Evolutionary conservation across 176 grass and related monocot species (phyloP).

Genomic region (Aegilops speltoides): DNA sequence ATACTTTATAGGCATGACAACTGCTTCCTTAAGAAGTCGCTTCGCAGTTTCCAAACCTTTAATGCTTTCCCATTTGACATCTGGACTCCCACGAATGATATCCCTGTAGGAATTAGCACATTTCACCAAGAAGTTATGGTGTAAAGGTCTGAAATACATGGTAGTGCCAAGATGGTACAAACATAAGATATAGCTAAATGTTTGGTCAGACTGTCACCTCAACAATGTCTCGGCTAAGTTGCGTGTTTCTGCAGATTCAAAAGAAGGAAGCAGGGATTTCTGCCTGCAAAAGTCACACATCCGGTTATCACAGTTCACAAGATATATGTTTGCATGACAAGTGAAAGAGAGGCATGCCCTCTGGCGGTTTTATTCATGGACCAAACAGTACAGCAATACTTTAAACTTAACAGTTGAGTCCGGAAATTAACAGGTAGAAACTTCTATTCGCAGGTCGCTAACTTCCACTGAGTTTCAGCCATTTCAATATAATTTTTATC

Average conservation of each 20-base stretch:
- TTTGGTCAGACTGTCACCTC: constrained; percentile 44
- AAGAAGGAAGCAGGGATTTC: constrained; percentile 85
- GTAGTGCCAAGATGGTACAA: constrained; percentile 1
- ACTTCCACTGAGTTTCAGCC: neutral
- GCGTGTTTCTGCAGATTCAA: constrained; percentile 86
- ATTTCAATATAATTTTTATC: neutral
- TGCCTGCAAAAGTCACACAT: constrained; percentile 42
- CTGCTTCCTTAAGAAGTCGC: constrained; percentile 90
- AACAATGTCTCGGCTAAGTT: constrained; percentile 86
- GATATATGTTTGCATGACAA: neutral
- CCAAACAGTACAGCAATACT: constrained; percentile 4
- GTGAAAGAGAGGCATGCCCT: neutral
- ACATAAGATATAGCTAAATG: neutral
- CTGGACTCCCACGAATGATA: constrained; percentile 83
- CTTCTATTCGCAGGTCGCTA: neutral
- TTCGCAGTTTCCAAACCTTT: constrained; percentile 93
- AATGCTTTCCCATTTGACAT: constrained; percentile 99
- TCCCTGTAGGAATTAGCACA: constrained; percentile 47
- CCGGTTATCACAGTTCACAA: neutral
- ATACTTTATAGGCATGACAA: constrained; percentile 98
- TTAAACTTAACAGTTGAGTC: neutral
- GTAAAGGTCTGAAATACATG: neutral
- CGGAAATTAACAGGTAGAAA: neutral
- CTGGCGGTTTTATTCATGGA: neutral
- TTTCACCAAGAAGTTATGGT: constrained; percentile 15